Evolutionary conservation across 2,329 filamentous ascomycete species (phyloP).

Genomic region (Clarireedia homoeocarpa): DNA sequence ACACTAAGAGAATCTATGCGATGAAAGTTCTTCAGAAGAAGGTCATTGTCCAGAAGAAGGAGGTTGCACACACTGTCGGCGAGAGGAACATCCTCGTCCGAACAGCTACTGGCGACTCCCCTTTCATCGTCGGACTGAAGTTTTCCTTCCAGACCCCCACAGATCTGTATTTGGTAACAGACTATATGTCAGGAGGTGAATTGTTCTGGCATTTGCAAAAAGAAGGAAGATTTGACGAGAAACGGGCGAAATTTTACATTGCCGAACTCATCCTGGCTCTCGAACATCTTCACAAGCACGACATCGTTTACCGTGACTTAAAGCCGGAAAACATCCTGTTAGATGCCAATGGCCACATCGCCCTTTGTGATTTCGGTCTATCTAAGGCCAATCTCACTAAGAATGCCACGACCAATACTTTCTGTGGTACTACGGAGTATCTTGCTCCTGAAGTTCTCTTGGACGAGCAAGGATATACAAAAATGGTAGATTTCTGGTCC

Average conservation of each 20-base stretch:
- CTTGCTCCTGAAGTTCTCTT: conserved; percentile 90
- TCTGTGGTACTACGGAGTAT: conserved; percentile 97
- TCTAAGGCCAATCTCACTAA: conserved; percentile 97
- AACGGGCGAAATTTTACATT: conserved; percentile 96
- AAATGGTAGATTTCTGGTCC: conserved; percentile 99
- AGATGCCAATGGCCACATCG: conserved; percentile 96
- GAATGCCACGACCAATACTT: conserved; percentile 97
- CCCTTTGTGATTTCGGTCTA: conserved; percentile 92
- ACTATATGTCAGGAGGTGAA: conserved; percentile 98
- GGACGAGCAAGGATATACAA: conserved; percentile 95
- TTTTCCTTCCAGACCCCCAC: conserved; percentile 98
- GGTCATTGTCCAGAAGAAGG: conserved; percentile 99
- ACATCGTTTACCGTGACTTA: conserved; percentile 94
- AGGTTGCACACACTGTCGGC: conserved; percentile 93
- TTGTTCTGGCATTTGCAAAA: conserved; percentile 98
- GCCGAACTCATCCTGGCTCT: conserved; percentile 93
- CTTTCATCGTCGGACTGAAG: conserved; percentile 95
- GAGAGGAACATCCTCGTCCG: conserved; percentile 96
- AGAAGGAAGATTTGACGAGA: conserved; percentile 91
- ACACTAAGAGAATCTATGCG: conserved; percentile 91
- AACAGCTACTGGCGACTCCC: conserved; percentile 90
- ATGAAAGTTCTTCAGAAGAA: conserved; percentile 99
- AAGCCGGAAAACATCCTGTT: conserved; percentile 97
- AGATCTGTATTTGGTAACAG: conserved; percentile 95
- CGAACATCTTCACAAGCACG: conserved; percentile 90